Evolutionary conservation across 495 filamentous ascomycete genomes (phyloP).

Genomic region (Staphylotrichum longicolle): DNA sequence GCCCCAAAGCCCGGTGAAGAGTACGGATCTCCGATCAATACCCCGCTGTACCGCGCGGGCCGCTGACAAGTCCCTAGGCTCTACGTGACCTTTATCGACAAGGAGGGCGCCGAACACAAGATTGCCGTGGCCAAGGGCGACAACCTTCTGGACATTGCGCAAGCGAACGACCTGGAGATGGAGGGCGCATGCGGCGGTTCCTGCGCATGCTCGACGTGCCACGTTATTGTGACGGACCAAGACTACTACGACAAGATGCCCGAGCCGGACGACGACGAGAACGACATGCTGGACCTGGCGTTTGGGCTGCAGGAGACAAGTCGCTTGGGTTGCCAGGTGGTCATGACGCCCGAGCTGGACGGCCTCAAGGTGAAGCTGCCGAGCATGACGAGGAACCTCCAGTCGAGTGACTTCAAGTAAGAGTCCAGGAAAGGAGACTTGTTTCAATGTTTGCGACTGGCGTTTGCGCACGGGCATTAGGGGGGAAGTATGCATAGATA

Average conservation of each 20-base stretch:
- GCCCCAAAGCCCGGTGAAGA: constrained; percentile 93
- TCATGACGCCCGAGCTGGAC: constrained; percentile 86
- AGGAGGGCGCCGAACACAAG: constrained; percentile 72
- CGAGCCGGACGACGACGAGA: constrained; percentile 95
- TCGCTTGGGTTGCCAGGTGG: constrained; percentile 89
- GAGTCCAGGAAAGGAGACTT: too few species aligned
- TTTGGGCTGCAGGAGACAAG: constrained; percentile 97
- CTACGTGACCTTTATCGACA: constrained; percentile 89
- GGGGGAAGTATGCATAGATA: constrained; percentile 26
- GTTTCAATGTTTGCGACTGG: constrained; percentile 15
- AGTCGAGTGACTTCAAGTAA: constrained; percentile 83
- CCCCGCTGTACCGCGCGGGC: not conserved
- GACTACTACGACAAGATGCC: constrained; percentile 87
- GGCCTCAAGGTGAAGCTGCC: constrained; percentile 81
- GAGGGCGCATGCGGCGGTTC: constrained; percentile 96
- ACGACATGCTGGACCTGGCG: constrained; percentile 96
- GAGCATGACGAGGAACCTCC: constrained; percentile 91
- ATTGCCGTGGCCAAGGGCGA: constrained; percentile 81
- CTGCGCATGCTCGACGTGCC: constrained; percentile 96
- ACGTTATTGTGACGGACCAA: constrained; percentile 84
- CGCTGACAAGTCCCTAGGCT: constrained; percentile 54
- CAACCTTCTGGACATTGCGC: constrained; percentile 91
- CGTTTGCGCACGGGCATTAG: constrained; percentile 21
- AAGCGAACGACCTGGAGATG: constrained; percentile 95
- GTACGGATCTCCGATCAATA: constrained; percentile 48